A percentile compares a stretch with the other conserved stretches of the same genome.
phyloP scores from a whole-genome alignment of 2,329 filamentous ascomycete genomes.

The Trichophyton equinum region DNA sequence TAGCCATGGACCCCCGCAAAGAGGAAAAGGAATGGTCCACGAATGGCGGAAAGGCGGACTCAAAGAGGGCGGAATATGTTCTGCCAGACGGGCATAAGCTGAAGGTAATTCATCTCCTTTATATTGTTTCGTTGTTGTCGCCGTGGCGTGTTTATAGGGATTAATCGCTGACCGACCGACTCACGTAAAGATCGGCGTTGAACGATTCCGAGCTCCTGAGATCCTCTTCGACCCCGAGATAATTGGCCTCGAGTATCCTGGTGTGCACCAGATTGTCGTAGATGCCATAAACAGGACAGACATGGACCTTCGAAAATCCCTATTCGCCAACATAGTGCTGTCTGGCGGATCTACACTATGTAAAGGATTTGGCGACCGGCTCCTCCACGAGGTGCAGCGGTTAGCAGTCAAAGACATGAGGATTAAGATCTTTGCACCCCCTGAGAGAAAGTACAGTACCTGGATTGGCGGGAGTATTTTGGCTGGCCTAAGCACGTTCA shows the following conservation, averaged over 20 bases:
- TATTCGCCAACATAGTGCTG: conserved; percentile 94
- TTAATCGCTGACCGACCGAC: neutral
- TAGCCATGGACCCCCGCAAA: conserved; percentile 76
- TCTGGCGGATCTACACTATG: conserved; percentile 93
- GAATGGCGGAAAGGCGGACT: conserved; percentile 57
- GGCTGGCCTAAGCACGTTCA: conserved; percentile 90
- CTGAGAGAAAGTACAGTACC: conserved; percentile 95
- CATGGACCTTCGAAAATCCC: conserved; percentile 81
- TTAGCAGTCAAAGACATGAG: conserved; percentile 97
- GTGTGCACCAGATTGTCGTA: conserved; percentile 94
- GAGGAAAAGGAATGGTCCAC: conserved; percentile 93
- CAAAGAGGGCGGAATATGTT: conserved; percentile 73
- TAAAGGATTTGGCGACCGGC: conserved; percentile 87
- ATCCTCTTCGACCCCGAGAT: conserved; percentile 97
- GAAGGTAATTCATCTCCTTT: conserved; percentile 46
- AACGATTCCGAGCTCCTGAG: conserved; percentile 90
- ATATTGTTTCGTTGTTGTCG: neutral
- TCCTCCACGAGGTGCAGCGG: conserved; percentile 83
- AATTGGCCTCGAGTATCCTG: conserved; percentile 91
- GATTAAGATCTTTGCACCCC: conserved; percentile 97
- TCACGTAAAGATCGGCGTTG: conserved; percentile 61
- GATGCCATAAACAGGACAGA: conserved; percentile 92
- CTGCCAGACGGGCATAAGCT: conserved; percentile 88
- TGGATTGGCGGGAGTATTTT: conserved; percentile 98
- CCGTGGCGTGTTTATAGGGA: neutral